Conservation (phyloP, 2,329 filamentous ascomycete species). For the Alternaria solani region DNA sequence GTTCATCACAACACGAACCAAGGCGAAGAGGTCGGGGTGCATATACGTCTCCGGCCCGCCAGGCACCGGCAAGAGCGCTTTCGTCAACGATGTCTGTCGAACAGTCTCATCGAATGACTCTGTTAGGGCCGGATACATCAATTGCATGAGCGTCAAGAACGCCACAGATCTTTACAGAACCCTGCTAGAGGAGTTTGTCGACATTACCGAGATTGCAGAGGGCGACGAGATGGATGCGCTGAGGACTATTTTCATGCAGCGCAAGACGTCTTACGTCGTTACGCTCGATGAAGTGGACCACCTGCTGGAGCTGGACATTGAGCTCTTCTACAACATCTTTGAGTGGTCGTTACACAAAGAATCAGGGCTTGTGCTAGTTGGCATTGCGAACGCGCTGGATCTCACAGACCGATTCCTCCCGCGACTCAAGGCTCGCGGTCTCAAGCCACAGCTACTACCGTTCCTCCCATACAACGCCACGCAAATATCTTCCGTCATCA, state of each 20-base stretch:
- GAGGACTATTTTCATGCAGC: slow-evolving; percentile 73
- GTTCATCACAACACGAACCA: slow-evolving; percentile 73
- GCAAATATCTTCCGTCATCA: slow-evolving; percentile 89
- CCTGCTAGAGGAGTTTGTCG: slow-evolving; percentile 73
- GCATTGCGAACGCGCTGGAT: slow-evolving; percentile 95
- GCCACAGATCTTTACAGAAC: slow-evolving; percentile 85
- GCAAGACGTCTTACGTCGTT: slow-evolving; percentile 73
- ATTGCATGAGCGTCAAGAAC: slow-evolving; percentile 96
- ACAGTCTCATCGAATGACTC: slow-evolving; percentile 60
- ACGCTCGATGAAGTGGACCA: slow-evolving; percentile 96
- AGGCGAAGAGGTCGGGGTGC: slow-evolving; percentile 73
- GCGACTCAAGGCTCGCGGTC: slow-evolving; percentile 87
- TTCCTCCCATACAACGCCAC: slow-evolving; percentile 90
- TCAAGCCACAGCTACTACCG: slow-evolving; percentile 87
- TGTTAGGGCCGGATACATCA: slow-evolving; percentile 80
- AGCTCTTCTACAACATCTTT: slow-evolving; percentile 91
- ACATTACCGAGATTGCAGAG: slow-evolving; percentile 67
- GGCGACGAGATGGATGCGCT: slow-evolving; percentile 73
- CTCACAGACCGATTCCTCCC: slow-evolving; percentile 94
- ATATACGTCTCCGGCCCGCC: slow-evolving; percentile 95
- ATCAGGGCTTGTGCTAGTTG: slow-evolving; percentile 83
- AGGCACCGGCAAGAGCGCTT: slow-evolving; percentile 95
- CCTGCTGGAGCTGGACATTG: slow-evolving; percentile 85
- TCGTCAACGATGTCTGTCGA: slow-evolving; percentile 81
- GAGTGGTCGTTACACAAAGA: slow-evolving; percentile 89